A percentile compares a stretch with the other conserved stretches of the same genome.
Evolutionary conservation across 1,284 basidiomycete genomes (phyloP).

Genomic region (Melanopsichium pennsylvanicum): DNA sequence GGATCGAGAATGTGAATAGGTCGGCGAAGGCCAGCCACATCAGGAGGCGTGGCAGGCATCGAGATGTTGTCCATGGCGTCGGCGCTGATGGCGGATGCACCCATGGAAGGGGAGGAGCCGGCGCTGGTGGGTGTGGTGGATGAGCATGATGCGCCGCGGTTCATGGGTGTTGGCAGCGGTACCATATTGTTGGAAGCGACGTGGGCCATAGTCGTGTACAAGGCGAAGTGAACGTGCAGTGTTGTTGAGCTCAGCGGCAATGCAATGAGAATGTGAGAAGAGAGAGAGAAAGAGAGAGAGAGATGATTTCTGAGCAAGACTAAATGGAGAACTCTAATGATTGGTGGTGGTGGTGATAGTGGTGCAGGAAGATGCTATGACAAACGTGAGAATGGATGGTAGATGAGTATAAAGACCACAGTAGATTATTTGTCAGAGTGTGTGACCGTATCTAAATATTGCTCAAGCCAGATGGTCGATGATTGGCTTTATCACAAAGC

Average conservation of each 20-base stretch:
- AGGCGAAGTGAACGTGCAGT: too few relatives aligned
- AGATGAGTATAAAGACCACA: background rate
- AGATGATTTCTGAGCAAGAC: background rate
- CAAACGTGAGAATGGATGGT: too few relatives aligned
- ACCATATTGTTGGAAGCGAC: conserved; percentile 1
- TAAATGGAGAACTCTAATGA: too few relatives aligned
- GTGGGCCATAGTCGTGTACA: conserved; percentile 4
- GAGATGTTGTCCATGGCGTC: conserved; percentile 33
- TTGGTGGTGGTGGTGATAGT: background rate
- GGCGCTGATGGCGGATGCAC: conserved; percentile 13
- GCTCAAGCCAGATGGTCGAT: background rate
- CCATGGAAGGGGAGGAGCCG: conserved; percentile 29
- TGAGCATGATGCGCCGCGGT: conserved; percentile 14
- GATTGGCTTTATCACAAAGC: background rate
- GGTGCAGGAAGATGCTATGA: too few relatives aligned
- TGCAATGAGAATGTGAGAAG: too few relatives aligned
- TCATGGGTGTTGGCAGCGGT: conserved; percentile 9
- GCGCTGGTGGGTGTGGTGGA: conserved; percentile 18
- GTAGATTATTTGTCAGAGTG: background rate
- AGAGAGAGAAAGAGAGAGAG: background rate
- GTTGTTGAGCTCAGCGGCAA: background rate
- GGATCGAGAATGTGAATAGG: conserved; percentile 11
- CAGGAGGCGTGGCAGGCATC: conserved; percentile 39
- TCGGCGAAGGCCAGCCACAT: conserved; percentile 10
- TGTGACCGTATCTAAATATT: too few relatives aligned